These are phyloP conservation scores for Inosperma sp. DNA, from an alignment of 768 basidiomycete genomes.

Conservation along the genomic window DNA sequence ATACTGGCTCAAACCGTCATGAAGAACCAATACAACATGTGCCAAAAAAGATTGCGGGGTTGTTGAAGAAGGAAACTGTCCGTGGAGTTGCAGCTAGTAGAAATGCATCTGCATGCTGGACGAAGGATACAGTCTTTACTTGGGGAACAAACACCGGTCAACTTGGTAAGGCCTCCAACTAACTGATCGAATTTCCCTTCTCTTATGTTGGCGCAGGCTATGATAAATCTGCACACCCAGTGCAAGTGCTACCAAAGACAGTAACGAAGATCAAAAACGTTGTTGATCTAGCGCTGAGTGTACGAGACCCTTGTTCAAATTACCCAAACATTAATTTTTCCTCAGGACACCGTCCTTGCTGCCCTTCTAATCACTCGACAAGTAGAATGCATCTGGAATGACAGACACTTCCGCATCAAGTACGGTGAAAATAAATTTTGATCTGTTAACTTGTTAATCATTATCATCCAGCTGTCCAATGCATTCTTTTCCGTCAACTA, in stretches of 20 bases:
- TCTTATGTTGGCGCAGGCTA: constrained; percentile 49
- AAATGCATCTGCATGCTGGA: constrained; percentile 88
- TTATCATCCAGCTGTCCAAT: constrained; percentile 57
- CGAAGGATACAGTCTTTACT: constrained; percentile 62
- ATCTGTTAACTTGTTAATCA: not conserved
- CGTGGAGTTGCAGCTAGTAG: constrained; percentile 83
- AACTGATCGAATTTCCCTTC: not conserved
- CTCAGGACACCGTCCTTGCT: constrained; percentile 75
- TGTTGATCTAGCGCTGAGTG: constrained; percentile 68
- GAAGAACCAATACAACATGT: constrained; percentile 75
- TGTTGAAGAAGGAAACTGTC: constrained; percentile 74
- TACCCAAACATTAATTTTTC: not conserved
- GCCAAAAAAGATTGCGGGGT: constrained; percentile 70
- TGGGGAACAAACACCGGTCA: constrained; percentile 97
- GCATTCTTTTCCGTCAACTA: constrained; percentile 70
- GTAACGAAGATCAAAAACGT: constrained; percentile 76
- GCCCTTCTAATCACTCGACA: constrained; percentile 77
- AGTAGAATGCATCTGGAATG: constrained; percentile 79
- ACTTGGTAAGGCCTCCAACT: constrained; percentile 55
- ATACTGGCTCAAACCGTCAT: constrained; percentile 33
- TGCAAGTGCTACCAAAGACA: constrained; percentile 73
- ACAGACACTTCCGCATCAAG: constrained; percentile 71
- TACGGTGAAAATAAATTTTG: constrained; percentile 27
- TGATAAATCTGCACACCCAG: constrained; percentile 64
- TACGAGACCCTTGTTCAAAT: constrained; percentile 31